Base-by-base conservation (phyloP, 2,329 filamentous ascomycete genomes). In the Shiraia sp. region DNA sequence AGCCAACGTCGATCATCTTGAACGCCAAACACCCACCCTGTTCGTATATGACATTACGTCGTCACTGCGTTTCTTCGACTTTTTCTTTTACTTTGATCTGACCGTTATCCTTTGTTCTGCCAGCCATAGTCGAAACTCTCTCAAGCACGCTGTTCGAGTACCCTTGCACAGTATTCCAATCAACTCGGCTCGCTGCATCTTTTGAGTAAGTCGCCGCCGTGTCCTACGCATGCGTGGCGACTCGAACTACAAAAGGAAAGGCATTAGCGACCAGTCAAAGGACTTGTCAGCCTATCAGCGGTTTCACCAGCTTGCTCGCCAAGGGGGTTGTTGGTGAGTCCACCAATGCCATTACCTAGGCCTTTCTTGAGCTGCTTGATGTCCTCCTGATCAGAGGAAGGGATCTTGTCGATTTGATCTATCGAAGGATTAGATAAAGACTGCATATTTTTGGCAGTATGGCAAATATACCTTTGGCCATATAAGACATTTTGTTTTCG, bases 401-500 rank as follows among this genome's bases (percentile, higher is more conserved):
- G 68, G 42, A 71, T 49, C 53, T 70, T 71, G 56, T 62, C 57
- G 53, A 71, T 65, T 40, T 66, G 62, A 47, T 66, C 68, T 70
- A n/a, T n/a, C n/a, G n/a, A n/a, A n/a, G n/a, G n/a, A n/a, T n/a
- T n/a, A n/a, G n/a, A n/a, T n/a, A n/a, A n/a, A n/a, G n/a, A n/a
- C n/a, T n/a, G n/a, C n/a, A n/a, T n/a, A n/a, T n/a, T n/a, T n/a
- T n/a, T n/a, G 10, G 12, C 13, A 31, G 13, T 17, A 12, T 27
- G 17, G 24, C 8, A 13, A 10, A 47, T 48, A 28, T 41, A 68
- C 69, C 68, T 51, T 71, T 71, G 45, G 66, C 56, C 28, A 71
- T 45, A 48, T 71, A 72, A 12, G 67, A 71, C 49, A 69, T 65
- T 55, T 77, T 77, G 64, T 78, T 78, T 56, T 78, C 74, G 45